phyloP scores from a whole-genome alignment of 352 stramenopile species.

The Globisporangium iwayamae region DNA sequence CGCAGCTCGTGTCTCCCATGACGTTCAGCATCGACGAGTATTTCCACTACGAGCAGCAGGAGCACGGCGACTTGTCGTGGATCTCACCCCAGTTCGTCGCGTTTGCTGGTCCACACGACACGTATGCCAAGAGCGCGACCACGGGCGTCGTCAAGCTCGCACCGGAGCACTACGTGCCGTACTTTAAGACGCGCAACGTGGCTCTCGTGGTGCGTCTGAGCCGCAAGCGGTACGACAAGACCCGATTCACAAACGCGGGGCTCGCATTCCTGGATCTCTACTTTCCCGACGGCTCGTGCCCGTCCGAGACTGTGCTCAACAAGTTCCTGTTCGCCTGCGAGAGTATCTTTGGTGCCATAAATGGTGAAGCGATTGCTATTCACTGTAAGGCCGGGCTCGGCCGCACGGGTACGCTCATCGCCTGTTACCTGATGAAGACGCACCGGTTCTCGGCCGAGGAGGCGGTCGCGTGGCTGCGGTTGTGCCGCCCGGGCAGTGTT shows the following conservation, averaged over 20 bases:
- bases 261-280: constrained; percentile 90
- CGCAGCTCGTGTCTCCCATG: constrained; percentile 84
- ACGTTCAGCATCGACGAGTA: constrained; percentile 19
- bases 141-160: constrained; percentile 30
- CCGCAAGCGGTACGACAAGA: constrained; percentile 90
- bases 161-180: constrained; percentile 31
- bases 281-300: constrained; percentile 91
- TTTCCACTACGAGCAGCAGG: constrained; percentile 18
- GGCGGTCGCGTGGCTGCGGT: constrained; percentile 90
- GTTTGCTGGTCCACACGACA: constrained; percentile 34
- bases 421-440: constrained; percentile 93
- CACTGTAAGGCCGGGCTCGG: constrained; percentile 96
- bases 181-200: constrained; percentile 23
- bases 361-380: constrained; percentile 81
- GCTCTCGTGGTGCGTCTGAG: constrained; percentile 88
- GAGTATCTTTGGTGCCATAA: neutral
- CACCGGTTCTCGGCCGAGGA: constrained; percentile 89
- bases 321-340: constrained; percentile 74
- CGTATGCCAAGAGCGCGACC: constrained; percentile 5
- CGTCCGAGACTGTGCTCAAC: constrained; percentile 66
- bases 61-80: constrained; percentile 31
- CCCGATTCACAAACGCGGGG: constrained; percentile 71
- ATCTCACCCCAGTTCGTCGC: constrained; percentile 25
- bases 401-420: constrained; percentile 93
- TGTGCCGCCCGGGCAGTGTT: constrained; percentile 90